Conservation (phyloP, 768 basidiomycete species). For the Phlegmacium glaucopus region DNA sequence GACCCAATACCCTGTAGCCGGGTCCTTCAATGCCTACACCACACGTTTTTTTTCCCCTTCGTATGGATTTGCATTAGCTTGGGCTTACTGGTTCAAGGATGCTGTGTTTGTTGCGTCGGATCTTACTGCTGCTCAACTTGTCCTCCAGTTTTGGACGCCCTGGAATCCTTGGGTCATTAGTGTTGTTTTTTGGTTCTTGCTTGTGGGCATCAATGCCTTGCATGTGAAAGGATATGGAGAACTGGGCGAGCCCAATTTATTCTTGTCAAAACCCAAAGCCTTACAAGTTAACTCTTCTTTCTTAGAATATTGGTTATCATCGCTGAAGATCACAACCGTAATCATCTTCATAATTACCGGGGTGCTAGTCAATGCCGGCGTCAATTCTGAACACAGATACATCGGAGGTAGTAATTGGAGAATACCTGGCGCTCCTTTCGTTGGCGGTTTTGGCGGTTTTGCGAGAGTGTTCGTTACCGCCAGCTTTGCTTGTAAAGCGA, state of each 20-base stretch:
- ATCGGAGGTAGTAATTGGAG: slow-evolving; percentile 74
- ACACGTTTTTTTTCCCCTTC: slow-evolving; percentile 86
- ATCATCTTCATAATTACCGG: slow-evolving; percentile 77
- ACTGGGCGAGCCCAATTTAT: slow-evolving; percentile 46
- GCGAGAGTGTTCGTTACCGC: slow-evolving; percentile 81
- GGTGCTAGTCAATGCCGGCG: slow-evolving; percentile 76
- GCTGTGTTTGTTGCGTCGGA: slow-evolving; percentile 85
- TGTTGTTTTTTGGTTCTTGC: slow-evolving; percentile 69
- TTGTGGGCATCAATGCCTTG: slow-evolving; percentile 65
- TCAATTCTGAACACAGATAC: slow-evolving; percentile 61
- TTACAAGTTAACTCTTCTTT: background rate
- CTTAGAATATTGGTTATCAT: slow-evolving; percentile 83
- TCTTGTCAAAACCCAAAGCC: background rate
- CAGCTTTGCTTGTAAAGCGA: slow-evolving; percentile 74
- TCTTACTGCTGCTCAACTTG: slow-evolving; percentile 81
- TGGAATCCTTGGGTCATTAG: slow-evolving; percentile 72
- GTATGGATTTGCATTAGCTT: slow-evolving; percentile 83
- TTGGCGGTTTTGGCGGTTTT: slow-evolving; percentile 79
- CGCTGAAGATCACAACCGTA: slow-evolving; percentile 77
- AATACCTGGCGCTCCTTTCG: slow-evolving; percentile 79
- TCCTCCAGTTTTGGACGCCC: slow-evolving; percentile 70
- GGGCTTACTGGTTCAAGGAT: slow-evolving; percentile 93
- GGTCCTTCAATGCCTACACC: slow-evolving; percentile 85
- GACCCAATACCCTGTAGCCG: slow-evolving; percentile 84
- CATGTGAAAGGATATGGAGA: slow-evolving; percentile 83